Conservation (phyloP, 1,139 yeast species). For the Trichomonascaceae sp. region DNA sequence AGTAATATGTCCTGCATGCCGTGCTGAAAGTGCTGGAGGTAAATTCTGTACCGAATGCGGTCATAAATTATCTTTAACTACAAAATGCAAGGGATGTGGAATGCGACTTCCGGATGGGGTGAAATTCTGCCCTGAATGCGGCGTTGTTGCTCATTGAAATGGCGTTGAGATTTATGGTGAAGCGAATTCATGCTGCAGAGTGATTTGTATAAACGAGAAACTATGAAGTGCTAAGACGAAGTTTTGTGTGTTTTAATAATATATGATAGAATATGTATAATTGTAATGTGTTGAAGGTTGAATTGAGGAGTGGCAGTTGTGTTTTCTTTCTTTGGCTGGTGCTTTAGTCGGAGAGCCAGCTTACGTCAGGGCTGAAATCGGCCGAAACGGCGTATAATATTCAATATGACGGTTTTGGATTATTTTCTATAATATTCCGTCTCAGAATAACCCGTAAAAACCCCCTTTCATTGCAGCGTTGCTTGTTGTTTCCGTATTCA, state of each 20-base stretch:
- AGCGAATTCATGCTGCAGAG: too few species aligned
- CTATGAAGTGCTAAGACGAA: too few species aligned
- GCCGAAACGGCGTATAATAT: neutral
- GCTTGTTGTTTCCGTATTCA: neutral
- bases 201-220: too few species aligned
- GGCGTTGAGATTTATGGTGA: neutral
- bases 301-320: too few species aligned
- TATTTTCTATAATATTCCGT: neutral
- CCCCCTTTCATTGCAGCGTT: neutral
- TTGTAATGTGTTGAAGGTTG: too few species aligned
- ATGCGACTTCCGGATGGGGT: neutral
- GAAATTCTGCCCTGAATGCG: slow-evolving; percentile 4
- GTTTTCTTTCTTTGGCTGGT: too few species aligned
- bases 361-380: too few species aligned
- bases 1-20: neutral
- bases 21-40: neutral
- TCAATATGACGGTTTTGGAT: neutral
- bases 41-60: slow-evolving; percentile 3
- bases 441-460: neutral
- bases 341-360: too few species aligned
- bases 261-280: too few species aligned
- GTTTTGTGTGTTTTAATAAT: too few species aligned
- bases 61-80: neutral
- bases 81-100: neutral
- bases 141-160: neutral